A percentile compares a stretch with the other conserved stretches of the same genome.
These are phyloP conservation scores for Ascochyta lentis DNA, from an alignment of 2,329 filamentous ascomycete genomes.

Conservation along the genomic window DNA sequence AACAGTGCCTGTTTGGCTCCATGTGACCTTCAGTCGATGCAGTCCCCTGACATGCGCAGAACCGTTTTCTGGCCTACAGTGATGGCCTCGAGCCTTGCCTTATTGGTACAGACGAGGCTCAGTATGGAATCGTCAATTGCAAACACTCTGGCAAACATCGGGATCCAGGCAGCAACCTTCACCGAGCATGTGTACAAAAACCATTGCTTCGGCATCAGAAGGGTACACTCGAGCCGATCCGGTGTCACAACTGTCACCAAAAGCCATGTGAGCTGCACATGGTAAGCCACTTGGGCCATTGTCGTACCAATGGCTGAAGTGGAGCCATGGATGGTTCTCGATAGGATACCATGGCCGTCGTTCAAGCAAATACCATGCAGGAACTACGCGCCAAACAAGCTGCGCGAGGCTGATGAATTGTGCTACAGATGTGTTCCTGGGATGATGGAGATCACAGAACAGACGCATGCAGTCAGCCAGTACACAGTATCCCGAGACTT, in stretches of 20 bases:
- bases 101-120: conserved; percentile 3
- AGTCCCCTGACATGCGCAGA: conserved; percentile 21
- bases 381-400: conserved; percentile 38
- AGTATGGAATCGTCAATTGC: conserved; percentile 1
- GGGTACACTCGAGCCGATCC: conserved; percentile 36
- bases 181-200: conserved; percentile 13
- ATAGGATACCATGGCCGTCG: conserved; percentile 2
- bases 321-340: conserved; percentile 6
- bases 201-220: conserved; percentile 26
- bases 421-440: conserved; percentile 16
- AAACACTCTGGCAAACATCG: neutral
- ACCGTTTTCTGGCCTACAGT: conserved; percentile 9
- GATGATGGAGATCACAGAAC: conserved; percentile 9
- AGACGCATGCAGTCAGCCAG: conserved; percentile 6
- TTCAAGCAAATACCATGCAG: conserved; percentile 26
- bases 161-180: neutral
- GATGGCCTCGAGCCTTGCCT: conserved; percentile 2
- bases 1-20: conserved; percentile 26
- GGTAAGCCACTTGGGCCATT: conserved; percentile 28
- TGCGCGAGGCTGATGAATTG: conserved; percentile 21
- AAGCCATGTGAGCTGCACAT: conserved; percentile 40
- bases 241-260: conserved; percentile 43
- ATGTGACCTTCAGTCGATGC: conserved; percentile 29
- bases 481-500: neutral
- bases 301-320: conserved; percentile 24